Evolutionary conservation across 305 asterid genomes (phyloP).

Genomic region (Fraxinus dipetala): DNA sequence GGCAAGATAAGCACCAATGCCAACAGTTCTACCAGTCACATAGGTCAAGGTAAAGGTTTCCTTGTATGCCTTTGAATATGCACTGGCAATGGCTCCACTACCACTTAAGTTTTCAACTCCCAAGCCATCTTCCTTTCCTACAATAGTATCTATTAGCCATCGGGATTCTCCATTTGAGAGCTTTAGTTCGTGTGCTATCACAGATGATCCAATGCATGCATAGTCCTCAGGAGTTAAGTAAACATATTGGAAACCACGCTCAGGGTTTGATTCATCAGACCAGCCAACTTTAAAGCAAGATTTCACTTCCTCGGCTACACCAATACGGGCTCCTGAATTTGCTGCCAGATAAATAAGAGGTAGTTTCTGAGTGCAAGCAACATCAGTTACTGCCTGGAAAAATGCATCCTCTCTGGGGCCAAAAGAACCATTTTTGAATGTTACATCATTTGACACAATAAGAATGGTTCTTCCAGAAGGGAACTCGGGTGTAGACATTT

Average conservation of each 20-base stretch:
- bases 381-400: slow-evolving; percentile 79
- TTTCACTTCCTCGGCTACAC: slow-evolving; percentile 95
- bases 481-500: slow-evolving; percentile 92
- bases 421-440: slow-evolving; percentile 91
- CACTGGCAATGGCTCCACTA: slow-evolving; percentile 98
- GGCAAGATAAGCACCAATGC: slow-evolving; percentile 97
- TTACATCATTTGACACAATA: slow-evolving; percentile 82
- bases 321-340: slow-evolving; percentile 96
- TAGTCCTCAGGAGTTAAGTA: slow-evolving; percentile 87
- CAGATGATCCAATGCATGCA: slow-evolving; percentile 62
- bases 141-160: slow-evolving; percentile 85
- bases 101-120: slow-evolving; percentile 94
- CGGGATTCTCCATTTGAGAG: slow-evolving; percentile 68
- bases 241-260: slow-evolving; percentile 82
- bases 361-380: slow-evolving; percentile 71
- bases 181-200: slow-evolving; percentile 69
- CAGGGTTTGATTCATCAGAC: slow-evolving; percentile 90
- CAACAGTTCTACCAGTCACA: slow-evolving; percentile 95
- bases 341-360: slow-evolving; percentile 97
- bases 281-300: slow-evolving; percentile 96
- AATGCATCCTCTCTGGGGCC: slow-evolving; percentile 97
- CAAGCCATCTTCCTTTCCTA: slow-evolving; percentile 85
- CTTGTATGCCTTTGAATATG: slow-evolving; percentile 86
- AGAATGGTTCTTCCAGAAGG: slow-evolving; percentile 84
- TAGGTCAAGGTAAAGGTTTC: slow-evolving; percentile 93